These are phyloP conservation scores for Aspergillus persii DNA, from an alignment of 2,329 filamentous ascomycete genomes.

Conservation along the genomic window DNA sequence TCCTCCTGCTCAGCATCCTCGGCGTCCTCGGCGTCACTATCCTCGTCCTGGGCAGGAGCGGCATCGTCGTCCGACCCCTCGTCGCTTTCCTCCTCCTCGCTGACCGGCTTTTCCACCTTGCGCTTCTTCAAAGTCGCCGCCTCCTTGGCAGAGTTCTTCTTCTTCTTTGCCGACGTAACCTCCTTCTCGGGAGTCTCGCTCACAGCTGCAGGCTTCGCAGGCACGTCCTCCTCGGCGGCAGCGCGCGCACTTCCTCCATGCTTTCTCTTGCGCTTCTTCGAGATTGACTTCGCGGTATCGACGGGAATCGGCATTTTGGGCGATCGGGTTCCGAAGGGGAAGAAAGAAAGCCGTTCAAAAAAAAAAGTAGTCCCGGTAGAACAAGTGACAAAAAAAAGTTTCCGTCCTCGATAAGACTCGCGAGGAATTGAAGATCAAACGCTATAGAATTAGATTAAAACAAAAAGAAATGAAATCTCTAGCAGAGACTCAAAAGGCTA, in stretches of 20 bases:
- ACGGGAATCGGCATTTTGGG: conserved; percentile 35
- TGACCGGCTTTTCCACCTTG: conserved; percentile 35
- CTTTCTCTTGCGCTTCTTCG: conserved; percentile 49
- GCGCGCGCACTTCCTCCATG: conserved; percentile 28
- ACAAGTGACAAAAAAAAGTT: neutral
- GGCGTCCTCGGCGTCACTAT: conserved; percentile 18
- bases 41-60: conserved; percentile 27
- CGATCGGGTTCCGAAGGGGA: neutral
- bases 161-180: conserved; percentile 16
- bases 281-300: conserved; percentile 37
- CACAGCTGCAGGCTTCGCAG: conserved; percentile 25
- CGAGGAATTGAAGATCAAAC: neutral
- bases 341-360: neutral
- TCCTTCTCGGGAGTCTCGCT: conserved; percentile 22
- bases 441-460: neutral
- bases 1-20: conserved; percentile 9
- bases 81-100: conserved; percentile 35
- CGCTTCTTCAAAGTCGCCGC: conserved; percentile 38
- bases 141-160: conserved; percentile 21
- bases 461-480: neutral
- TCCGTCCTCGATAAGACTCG: neutral
- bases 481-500: neutral
- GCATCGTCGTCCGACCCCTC: conserved; percentile 35
- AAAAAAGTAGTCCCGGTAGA: neutral
- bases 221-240: conserved; percentile 25